Base-by-base conservation (phyloP, 2,329 filamentous ascomycete genomes). In the Torrubiellomyces zombiae region DNA sequence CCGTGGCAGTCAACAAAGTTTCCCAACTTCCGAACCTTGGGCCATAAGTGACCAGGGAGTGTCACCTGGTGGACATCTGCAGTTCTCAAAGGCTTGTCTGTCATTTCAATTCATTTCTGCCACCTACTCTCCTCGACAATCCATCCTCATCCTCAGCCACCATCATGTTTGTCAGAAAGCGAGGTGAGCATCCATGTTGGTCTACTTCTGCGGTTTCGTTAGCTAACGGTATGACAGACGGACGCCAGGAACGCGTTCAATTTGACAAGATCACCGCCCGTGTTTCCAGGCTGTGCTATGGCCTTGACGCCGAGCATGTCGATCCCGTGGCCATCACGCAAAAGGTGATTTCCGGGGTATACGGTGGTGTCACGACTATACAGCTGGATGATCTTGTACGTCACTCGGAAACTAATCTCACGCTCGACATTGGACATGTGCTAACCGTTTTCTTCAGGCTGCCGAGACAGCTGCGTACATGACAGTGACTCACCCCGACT, bases 251-350 rank as follows among this genome's bases (percentile, higher is more conserved):
- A 69, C 89, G 89, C 56, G 89, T 98, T 38, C 89, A 98, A 56
- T 98, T 98, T 63, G 89, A 98, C 68, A 98, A 98, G 65, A 98
- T 98, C 70, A 95, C 89, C 47, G 89, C 89, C 44, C 83, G 89
- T 56, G 89, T 98, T 40, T 95, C 89, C 23, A 75, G 89, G 46
- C 67, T 98, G 48, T 98, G 89, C 69, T 98, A 98, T 55, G 86
- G 86, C 38, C 76, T 98, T 30, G 89, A 98, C 50, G 71, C 79
- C 25, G 86, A 67, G 41, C 89, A 98, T 62, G 81, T 98, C 45
- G 89, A 98, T 58, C 82, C 89, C 28, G 89, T 91, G 38, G 83
- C 86, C 46, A 98, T 98, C 51, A 98, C 89, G 31, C 85, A 93
- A 61, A 98, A 95, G 60, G 89, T 98, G 55, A 98, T 98, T 52